These are phyloP conservation scores for Fallopia convolvulus DNA, from an alignment of 148 eudicot genomes.

Conservation along the genomic window DNA sequence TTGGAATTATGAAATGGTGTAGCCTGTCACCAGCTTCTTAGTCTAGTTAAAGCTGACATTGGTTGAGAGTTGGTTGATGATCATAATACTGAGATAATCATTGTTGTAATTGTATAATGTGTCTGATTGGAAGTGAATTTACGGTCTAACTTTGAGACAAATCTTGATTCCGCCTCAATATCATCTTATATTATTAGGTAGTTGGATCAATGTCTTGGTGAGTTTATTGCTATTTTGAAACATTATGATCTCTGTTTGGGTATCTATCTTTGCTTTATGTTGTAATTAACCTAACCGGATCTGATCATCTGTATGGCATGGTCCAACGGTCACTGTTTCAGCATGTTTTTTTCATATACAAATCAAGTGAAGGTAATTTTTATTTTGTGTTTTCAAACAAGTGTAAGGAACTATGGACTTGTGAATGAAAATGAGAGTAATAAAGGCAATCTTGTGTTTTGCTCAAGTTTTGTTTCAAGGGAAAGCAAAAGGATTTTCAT, in stretches of 20 bases:
- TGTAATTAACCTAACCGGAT: no score
- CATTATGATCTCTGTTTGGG: background rate
- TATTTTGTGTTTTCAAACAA: no score
- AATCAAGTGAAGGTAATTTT: background rate
- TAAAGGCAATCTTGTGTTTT: no score
- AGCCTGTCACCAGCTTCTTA: background rate
- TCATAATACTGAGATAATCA: background rate
- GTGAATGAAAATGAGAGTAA: background rate
- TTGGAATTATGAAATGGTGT: background rate
- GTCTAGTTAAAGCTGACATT: background rate
- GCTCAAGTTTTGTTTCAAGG: no score
- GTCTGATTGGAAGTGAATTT: background rate
- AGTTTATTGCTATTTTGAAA: background rate
- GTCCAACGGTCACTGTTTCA: no score
- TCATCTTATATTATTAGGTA: background rate
- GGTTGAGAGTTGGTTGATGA: background rate
- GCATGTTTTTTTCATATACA: no score
- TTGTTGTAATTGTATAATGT: background rate
- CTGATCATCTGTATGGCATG: no score
- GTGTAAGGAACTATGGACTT: background rate
- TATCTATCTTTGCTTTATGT: no score
- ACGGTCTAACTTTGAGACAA: background rate
- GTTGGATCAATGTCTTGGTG: background rate
- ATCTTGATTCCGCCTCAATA: background rate
- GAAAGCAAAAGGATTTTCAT: no score